Base-by-base conservation (phyloP, 1,284 basidiomycete species). In the Heimioporus retisporus region DNA sequence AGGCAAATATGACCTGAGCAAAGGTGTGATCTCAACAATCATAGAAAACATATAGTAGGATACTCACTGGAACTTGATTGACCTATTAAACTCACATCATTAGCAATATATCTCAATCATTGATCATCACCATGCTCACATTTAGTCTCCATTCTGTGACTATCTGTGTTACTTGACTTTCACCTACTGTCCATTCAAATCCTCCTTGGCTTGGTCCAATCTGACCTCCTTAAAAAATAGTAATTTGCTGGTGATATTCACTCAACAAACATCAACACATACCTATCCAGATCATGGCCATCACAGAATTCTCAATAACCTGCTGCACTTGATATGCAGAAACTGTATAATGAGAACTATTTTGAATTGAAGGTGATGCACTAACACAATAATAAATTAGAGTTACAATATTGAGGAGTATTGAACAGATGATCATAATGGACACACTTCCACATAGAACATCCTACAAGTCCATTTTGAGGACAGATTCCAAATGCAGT, bases 211-310 rank as follows among this genome's bases (percentile, higher is more conserved):
- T 23, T 56, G 35, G 8, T 13, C 35, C 35, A 16, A 56, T 11
- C 16, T 56, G 13, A 23, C 55, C 55, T 23, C 21, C 55, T 56
- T 16, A 14, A 56, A 7, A 42, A 13, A 51, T 7, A 42, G 16
- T 8, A 48, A 2, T 48, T 48, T 48, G 44, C 15, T 15, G 23
- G 11, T 3, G 25, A 19, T 48, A 48, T 19, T 48, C 46, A 51
- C 13, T 14, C n/a, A n/a, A 48, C 50, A 25, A 23, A 3, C 18
- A 7, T 1, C 3, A 23, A 55, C 5, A 25, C 23, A 19, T 28
- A 69, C 68, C 54, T 21, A 55, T 59, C 67, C 67, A 69, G 21
- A 69, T 50, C 4, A 51, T 31, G 4, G 23, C 16, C 53, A 67
- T 67, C 14, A 23, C 43, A n/a, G 40, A 35, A 5, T 62, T 3